Evolutionary conservation across 192 early-diverging fungal genomes (phyloP), one percentile per base, ranked within the genome.

Genomic region (Anaeromyces robustus): DNA sequence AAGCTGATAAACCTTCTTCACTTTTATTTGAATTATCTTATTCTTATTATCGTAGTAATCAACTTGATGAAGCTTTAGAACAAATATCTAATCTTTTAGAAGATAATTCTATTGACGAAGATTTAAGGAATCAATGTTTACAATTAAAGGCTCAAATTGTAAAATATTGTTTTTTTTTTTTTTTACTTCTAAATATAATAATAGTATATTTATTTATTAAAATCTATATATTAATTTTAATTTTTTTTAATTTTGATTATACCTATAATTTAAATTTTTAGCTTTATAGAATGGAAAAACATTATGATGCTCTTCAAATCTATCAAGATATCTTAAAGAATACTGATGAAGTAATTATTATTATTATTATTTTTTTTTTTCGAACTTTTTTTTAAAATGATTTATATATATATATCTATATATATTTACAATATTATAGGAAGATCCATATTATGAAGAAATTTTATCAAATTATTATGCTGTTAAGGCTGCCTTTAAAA

Each of bases 61-160:
- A 88, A 52, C 84, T 90, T 78, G 31, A 80, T 13, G 89, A 92
- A 3, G 87, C 87, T 26, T 78, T 89, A 77, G 77, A 85, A 12
- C 32, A 84, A 79, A 77, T 90, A 80, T 79, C 43, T 2, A 52
- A 81, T 77, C 32, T 80, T 52, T 29, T 80, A 81, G 59, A 43
- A 16, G 79, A 79, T 28, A 77, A 83, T 22, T 59, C 30, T 59
- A 81, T 83, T 12, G 82, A 83, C 77, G 83, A 84, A 78, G 81
- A 85, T 30, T 82, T 92, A 19, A 80, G 82, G 77, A 52, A 52
- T 52, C 43, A 5, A 22, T 52, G 43, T 22, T 52, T 52, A 52
- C 88, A 90, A 37, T 80, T 94, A 30, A 90, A 94, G 82, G 92
- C 89, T 30, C 93, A 94, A 87, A 83, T 92, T 87, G 89, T 93